Conservation (phyloP, 2,329 filamentous ascomycete species). For the Phoma herbarum region DNA sequence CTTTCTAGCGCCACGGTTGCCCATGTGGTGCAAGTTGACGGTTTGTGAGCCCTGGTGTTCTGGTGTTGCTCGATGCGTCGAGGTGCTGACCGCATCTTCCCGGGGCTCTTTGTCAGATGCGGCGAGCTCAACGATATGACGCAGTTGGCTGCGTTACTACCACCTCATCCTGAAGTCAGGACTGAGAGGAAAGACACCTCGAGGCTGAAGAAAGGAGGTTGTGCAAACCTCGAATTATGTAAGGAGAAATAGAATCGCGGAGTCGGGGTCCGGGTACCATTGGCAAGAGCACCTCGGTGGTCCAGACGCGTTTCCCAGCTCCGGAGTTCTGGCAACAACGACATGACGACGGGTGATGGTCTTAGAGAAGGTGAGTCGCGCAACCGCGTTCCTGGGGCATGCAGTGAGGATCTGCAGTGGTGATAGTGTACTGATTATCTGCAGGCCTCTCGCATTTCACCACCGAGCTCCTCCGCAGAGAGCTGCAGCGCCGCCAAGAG, state of each 20-base stretch:
- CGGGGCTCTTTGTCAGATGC: conserved; percentile 4
- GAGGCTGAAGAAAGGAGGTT: conserved; percentile 8
- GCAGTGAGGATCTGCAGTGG: conserved; percentile 3
- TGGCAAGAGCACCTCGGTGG: conserved; percentile 22
- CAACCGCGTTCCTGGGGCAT: background rate
- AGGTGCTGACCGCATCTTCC: conserved; percentile 4
- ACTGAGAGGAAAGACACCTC: conserved; percentile 2
- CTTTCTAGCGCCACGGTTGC: too few relatives aligned
- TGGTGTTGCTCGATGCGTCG: conserved; percentile 3
- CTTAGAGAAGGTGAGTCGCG: conserved; percentile 31
- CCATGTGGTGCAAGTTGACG: background rate
- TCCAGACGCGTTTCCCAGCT: conserved; percentile 19
- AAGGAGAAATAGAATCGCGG: conserved; percentile 29
- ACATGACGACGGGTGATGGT: conserved; percentile 30
- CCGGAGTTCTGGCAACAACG: conserved; percentile 24
- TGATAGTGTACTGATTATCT: conserved; percentile 24
- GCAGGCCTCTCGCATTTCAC: conserved; percentile 49
- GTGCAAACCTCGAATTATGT: conserved; percentile 20
- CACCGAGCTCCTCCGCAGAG: conserved; percentile 57
- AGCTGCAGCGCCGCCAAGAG: conserved; percentile 60
- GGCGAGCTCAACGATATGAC: conserved; percentile 9
- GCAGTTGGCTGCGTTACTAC: conserved; percentile 4
- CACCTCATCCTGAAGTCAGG: conserved; percentile 5
- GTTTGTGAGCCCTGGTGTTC: background rate
- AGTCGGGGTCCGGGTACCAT: conserved; percentile 21